These are phyloP conservation scores for Pharus latifolius DNA, from an alignment of 176 grass and related monocot species.

Conservation along the genomic window DNA sequence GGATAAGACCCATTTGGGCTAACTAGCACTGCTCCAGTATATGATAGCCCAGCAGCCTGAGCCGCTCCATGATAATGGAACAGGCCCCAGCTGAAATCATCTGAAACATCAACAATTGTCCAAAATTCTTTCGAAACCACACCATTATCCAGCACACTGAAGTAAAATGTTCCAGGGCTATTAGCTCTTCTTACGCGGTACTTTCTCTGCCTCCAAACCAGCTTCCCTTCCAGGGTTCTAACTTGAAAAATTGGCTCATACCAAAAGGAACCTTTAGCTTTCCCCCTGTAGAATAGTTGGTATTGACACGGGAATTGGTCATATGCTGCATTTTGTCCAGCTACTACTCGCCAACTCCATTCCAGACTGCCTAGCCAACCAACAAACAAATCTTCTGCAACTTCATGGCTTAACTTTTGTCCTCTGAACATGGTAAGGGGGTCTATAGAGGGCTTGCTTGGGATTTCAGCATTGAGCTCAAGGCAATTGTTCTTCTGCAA, in stretches of 20 bases:
- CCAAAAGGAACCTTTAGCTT: slow-evolving; percentile 87
- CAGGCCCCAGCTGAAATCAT: slow-evolving; percentile 79
- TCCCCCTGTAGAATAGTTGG: slow-evolving; percentile 89
- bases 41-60: slow-evolving; percentile 63
- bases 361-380: slow-evolving; percentile 73
- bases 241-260: slow-evolving; percentile 94
- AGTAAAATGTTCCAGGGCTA: slow-evolving; percentile 84
- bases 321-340: slow-evolving; percentile 92
- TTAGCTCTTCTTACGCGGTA: slow-evolving; percentile 67
- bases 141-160: slow-evolving; percentile 89
- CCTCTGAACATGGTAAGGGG: slow-evolving; percentile 63
- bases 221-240: slow-evolving; percentile 56
- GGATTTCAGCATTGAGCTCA: slow-evolving; percentile 74
- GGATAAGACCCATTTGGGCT: slow-evolving; percentile 71
- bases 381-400: slow-evolving; percentile 82
- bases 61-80: slow-evolving; percentile 92
- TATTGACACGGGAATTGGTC: slow-evolving; percentile 95
- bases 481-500: slow-evolving; percentile 97
- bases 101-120: slow-evolving; percentile 75
- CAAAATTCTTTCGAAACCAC: slow-evolving; percentile 92
- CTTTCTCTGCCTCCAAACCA: slow-evolving; percentile 76
- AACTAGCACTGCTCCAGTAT: slow-evolving; percentile 83
- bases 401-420: slow-evolving; percentile 62
- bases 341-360: slow-evolving; percentile 87
- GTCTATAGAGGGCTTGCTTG: slow-evolving; percentile 46